Evolutionary conservation across 2,329 filamentous ascomycete species (phyloP), one percentile per base, ranked within the genome.

Genomic region (Aureobasidium sp.): DNA sequence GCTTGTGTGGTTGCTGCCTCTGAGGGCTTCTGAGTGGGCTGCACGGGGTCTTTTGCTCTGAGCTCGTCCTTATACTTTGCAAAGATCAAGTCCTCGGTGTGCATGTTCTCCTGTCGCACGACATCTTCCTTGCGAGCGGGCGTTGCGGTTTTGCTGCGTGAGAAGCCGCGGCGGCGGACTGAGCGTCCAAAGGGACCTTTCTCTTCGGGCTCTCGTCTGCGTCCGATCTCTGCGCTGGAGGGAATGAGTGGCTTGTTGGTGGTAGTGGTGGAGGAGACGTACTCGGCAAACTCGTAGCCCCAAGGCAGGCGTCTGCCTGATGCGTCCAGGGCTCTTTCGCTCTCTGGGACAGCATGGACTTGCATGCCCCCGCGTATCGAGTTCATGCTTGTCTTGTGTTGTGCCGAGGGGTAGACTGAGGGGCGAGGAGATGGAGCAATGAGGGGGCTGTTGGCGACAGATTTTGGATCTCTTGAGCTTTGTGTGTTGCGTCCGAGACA

Each of bases 211-310:
- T 79, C 69, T 61, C 74, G 74, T 37, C 59, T 57, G 21, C 60
- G 57, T 10, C 42, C 39, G 7, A 55, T 37, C 17, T 58, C 56
- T 53, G 55, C 47, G 32, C 48, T 58, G 30, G 2, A 17, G 6
- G 12, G 32, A 7, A 22, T 51, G 27, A 51, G 48, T 37, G n/a
- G 6, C 16, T 39, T 25, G 21, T 7, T 17, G 44, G 14, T n/a
- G 6, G 6, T 4, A 14, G 11, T 53, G 41, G 42, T 42, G 44
- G 40, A n/a, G n/a, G 37, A 34, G 14, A 71, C 77, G 70, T 67
- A 81, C 79, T 81, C 78, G 66, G 78, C 77, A 62, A 76, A 80
- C 58, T 82, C 76, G 64, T 80, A 80, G 14, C 73, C 80, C 80
- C 79, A 84, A n/a, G 81, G 81, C 45, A 85, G 64, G 51, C 73